Percentiles rank a stretch among this genome's conserved stretches.
Evolutionary conservation across 148 eudicot species (phyloP).

Genomic region (Agrostemma githago): DNA sequence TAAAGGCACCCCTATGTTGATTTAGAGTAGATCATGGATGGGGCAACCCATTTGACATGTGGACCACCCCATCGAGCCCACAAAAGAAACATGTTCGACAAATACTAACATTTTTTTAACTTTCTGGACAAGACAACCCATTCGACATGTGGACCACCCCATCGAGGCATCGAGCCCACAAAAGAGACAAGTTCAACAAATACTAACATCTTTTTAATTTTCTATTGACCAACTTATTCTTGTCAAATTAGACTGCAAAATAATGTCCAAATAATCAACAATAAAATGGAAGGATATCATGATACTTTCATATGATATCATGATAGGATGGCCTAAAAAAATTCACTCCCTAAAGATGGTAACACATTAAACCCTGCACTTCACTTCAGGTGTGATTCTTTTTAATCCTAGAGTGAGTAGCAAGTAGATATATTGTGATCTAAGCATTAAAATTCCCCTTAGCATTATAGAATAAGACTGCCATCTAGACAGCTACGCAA

Average conservation of each 20-base stretch:
- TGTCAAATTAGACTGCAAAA: neutral
- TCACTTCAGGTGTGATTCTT: neutral
- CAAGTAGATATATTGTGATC: neutral
- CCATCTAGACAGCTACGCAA: neutral
- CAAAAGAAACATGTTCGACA: neutral
- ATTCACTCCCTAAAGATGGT: neutral
- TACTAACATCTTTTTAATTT: neutral
- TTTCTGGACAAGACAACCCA: neutral
- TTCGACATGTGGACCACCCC: no score
- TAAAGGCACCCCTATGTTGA: neutral
- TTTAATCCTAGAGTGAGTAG: neutral
- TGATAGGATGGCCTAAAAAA: neutral
- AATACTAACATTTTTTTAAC: neutral
- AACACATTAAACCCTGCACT: neutral
- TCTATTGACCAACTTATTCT: slow-evolving; percentile 10
- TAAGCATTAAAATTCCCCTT: neutral
- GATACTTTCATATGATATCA: neutral
- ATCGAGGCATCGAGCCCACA: no score
- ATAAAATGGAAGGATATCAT: neutral
- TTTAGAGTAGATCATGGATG: neutral
- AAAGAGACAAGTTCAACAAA: neutral
- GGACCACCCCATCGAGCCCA: no score
- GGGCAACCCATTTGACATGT: no score
- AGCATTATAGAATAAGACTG: neutral
- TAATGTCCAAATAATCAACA: neutral